Percentiles rank a stretch among this genome's conserved stretches.
Evolutionary conservation across 2,329 filamentous ascomycete species (phyloP).

Genomic region (Coniosporium tulheliwenetii): DNA sequence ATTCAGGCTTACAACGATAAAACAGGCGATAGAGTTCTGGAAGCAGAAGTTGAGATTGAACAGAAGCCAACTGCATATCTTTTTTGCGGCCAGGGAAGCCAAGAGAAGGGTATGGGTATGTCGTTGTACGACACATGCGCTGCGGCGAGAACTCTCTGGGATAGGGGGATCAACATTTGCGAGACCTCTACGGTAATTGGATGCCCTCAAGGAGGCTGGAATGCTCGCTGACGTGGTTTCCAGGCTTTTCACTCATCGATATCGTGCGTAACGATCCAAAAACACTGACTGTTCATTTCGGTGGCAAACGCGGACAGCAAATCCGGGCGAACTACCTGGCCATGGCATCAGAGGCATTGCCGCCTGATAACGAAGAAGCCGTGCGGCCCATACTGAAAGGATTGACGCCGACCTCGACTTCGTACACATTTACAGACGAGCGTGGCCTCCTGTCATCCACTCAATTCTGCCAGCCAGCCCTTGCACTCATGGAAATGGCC

Average conservation of each 20-base stretch:
- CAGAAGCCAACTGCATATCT: slow-evolving; percentile 18
- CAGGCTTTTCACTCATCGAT: slow-evolving; percentile 16
- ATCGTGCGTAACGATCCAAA: slow-evolving; percentile 24
- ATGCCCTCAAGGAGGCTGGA: not conserved
- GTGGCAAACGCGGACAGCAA: slow-evolving; percentile 15
- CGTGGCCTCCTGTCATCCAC: slow-evolving; percentile 9
- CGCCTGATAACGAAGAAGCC: not conserved
- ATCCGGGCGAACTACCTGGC: slow-evolving; percentile 20
- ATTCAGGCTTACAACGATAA: slow-evolving; percentile 15
- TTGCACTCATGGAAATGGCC: slow-evolving; percentile 1
- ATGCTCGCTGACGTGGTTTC: too few species aligned
- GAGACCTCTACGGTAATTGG: slow-evolving; percentile 15
- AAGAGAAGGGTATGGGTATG: slow-evolving; percentile 26
- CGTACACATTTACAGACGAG: slow-evolving; percentile 7
- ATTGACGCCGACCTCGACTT: slow-evolving; percentile 3
- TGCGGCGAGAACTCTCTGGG: slow-evolving; percentile 20
- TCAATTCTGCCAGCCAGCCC: slow-evolving; percentile 11
- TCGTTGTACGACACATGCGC: slow-evolving; percentile 19
- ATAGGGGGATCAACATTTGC: slow-evolving; percentile 18
- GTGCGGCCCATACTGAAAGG: not conserved
- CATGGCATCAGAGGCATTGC: slow-evolving; percentile 7
- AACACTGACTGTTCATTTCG: slow-evolving; percentile 20
- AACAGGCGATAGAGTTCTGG: slow-evolving; percentile 16
- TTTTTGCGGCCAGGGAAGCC: slow-evolving; percentile 27
- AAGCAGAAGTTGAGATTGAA: slow-evolving; percentile 14